phyloP scores from a whole-genome alignment of 2,329 filamentous ascomycete genomes.

The Trichoderma semiorbis region DNA sequence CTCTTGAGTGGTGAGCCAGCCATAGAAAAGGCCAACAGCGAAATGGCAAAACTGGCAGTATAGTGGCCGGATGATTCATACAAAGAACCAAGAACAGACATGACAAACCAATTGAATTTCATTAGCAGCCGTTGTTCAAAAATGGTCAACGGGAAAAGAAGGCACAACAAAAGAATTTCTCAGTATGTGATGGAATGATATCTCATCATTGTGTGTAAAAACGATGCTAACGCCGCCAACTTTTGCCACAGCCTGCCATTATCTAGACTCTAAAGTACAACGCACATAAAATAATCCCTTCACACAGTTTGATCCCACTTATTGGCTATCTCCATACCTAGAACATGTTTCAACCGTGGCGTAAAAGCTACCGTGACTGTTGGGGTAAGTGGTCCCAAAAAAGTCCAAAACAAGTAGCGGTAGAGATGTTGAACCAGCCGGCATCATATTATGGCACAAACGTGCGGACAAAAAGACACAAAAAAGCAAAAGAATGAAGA shows the following conservation, averaged over 20 bases:
- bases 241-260: constrained; percentile 26
- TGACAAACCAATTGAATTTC: not conserved
- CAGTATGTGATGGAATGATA: not conserved
- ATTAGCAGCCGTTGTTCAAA: not conserved
- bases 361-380: constrained; percentile 28
- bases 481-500: not conserved
- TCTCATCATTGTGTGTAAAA: not conserved
- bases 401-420: constrained; percentile 18
- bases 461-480: constrained; percentile 17
- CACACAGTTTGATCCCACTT: constrained; percentile 31
- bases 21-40: constrained; percentile 24
- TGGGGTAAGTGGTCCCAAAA: constrained; percentile 24
- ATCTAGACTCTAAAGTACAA: constrained; percentile 41
- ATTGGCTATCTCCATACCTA: constrained; percentile 34
- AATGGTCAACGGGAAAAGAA: not conserved
- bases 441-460: constrained; percentile 18
- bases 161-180: not conserved
- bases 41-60: constrained; percentile 31
- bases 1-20: constrained; percentile 1
- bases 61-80: constrained; percentile 20
- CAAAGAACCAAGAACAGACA: not conserved
- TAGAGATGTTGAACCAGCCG: constrained; percentile 19
- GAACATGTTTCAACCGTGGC: constrained; percentile 35
- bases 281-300: constrained; percentile 33
- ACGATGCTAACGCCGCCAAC: constrained; percentile 19